Evolutionary conservation across 371 early-diverging fungal genomes (phyloP), one percentile per base, ranked within the genome.

Genomic region (Mortierella sp.): DNA sequence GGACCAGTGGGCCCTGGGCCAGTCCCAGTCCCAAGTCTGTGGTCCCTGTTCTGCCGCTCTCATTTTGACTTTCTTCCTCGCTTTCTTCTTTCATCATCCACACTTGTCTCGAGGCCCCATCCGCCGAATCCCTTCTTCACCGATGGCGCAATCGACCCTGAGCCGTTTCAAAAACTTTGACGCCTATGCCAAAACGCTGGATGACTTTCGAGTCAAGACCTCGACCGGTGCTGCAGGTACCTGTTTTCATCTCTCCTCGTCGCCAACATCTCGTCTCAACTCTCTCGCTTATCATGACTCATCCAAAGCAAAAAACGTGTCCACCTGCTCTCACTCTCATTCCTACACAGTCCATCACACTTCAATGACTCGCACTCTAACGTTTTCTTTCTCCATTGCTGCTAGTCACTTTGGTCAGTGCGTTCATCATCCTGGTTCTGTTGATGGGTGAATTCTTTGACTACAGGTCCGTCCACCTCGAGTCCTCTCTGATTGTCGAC

Each of bases 131-230:
- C 53, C 11, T 43, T 51, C 21, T 21, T 48, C 46, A 16, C 58
- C 61, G 30, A 72, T 72, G 79, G 69, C 58, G 44, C 64, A 72
- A 72, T 64, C 72, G 47, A 62, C 72, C 23, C 52, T 77, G 25
- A 74, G 81, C 47, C 80, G 87, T 60, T 82, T 92, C 57, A 84
- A 87, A 48, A 84, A 86, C 68, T 92, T 96, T 66, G 99, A 98
- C 76, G 96, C 95, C 14, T 98, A 97, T 74, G 98, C 98, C 19
- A 98, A 98, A 75, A 96, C 98, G 2, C 85, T 96, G 28, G 99
- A 98, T 66, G 97, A 98, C 81, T 97, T 98, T 82, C 90, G 94
- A 59, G 87, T 95, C 44, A 93, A 94, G 82, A 98, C 98, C 15
- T 84, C 86, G 23, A 84, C 94, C 1, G 98, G 98, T 58, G 97